Conservation (phyloP, 345 rosid species). For the Zanthoxylum bungeanum region DNA sequence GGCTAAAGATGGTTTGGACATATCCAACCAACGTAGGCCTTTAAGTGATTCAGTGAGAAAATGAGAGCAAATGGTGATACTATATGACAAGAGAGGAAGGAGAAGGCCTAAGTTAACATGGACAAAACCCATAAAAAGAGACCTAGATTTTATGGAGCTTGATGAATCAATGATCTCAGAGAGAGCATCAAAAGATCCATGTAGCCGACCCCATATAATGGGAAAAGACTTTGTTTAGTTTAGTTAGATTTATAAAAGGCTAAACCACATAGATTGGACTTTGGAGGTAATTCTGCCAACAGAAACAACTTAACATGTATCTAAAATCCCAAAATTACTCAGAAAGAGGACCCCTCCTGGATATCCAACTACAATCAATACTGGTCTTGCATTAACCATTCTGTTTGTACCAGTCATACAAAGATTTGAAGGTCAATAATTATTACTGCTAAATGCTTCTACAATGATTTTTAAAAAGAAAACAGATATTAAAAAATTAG, state of each 20-base stretch:
- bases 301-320: neutral
- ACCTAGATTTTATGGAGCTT: no score
- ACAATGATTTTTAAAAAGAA: conserved; percentile 1
- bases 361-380: neutral
- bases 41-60: no score
- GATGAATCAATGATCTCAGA: no score
- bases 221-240: no score
- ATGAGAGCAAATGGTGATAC: no score
- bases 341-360: neutral
- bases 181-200: no score
- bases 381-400: neutral
- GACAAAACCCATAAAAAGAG: no score
- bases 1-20: no score
- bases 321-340: neutral
- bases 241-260: neutral
- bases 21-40: no score
- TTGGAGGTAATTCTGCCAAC: neutral
- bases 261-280: neutral
- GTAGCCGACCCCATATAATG: no score
- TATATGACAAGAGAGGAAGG: no score
- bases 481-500: conserved; percentile 11
- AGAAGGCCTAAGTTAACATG: no score
- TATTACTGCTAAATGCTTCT: neutral
- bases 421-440: neutral
- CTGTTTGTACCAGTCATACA: neutral